Conservation (phyloP, 176 grass and related monocot genomes). For the Oryza brachyantha region DNA sequence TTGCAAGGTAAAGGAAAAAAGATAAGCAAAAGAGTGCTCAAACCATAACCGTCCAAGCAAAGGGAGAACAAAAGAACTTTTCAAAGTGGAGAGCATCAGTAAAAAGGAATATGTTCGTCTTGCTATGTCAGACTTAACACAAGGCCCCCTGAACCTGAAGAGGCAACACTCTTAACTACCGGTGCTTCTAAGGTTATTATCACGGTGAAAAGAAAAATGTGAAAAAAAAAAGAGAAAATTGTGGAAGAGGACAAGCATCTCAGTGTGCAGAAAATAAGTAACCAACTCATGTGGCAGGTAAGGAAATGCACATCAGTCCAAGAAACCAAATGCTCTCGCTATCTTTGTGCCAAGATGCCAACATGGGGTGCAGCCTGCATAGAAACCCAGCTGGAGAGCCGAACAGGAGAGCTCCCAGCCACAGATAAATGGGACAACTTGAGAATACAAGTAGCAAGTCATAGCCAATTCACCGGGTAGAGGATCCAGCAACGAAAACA, state of each 20-base stretch:
- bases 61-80: neutral
- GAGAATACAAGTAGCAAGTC: neutral
- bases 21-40: slow-evolving; percentile 15
- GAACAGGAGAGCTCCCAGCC: neutral
- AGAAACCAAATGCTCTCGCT: slow-evolving; percentile 26
- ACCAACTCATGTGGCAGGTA: slow-evolving; percentile 1
- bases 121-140: neutral
- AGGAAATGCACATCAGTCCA: slow-evolving; percentile 8
- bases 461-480: neutral
- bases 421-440: neutral
- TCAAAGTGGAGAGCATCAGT: neutral
- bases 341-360: neutral
- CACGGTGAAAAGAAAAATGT: neutral
- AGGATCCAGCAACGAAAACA: neutral
- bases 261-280: neutral
- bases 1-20: slow-evolving; percentile 45
- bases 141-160: neutral
- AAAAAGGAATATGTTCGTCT: slow-evolving; percentile 27
- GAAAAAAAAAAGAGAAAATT: too few relatives aligned
- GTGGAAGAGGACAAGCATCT: neutral
- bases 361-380: neutral
- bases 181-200: neutral
- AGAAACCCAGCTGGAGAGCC: slow-evolving; percentile 31
- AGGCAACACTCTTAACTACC: neutral
- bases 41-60: neutral